Conservation (phyloP, 495 filamentous ascomycete genomes). For the Penicillium steckii region DNA sequence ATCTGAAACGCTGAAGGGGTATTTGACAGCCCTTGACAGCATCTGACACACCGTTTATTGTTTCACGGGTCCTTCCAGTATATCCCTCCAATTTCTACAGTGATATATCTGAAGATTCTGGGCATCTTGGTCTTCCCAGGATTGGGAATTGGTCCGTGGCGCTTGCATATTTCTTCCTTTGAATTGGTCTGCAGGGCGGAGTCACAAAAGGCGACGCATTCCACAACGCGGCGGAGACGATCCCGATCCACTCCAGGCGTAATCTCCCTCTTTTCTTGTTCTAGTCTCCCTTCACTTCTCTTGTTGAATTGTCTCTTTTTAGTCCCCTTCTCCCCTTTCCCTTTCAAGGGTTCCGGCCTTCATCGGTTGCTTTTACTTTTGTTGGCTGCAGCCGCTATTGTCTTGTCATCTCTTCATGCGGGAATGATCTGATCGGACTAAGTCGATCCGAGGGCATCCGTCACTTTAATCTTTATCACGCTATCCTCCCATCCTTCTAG, state of each 20-base stretch:
- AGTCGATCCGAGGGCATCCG: slow-evolving; percentile 28
- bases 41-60: slow-evolving; percentile 3
- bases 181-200: not conserved
- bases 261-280: slow-evolving; percentile 12
- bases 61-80: slow-evolving; percentile 1
- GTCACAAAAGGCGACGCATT: slow-evolving; percentile 20
- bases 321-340: slow-evolving; percentile 1
- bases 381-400: slow-evolving; percentile 2
- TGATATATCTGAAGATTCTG: not conserved
- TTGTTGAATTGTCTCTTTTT: slow-evolving; percentile 6
- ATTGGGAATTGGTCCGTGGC: slow-evolving; percentile 2
- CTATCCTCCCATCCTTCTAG: slow-evolving; percentile 8
- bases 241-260: slow-evolving; percentile 16
- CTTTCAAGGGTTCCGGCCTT: not conserved
- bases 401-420: slow-evolving; percentile 11
- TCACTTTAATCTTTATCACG: slow-evolving; percentile 8
- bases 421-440: slow-evolving; percentile 24
- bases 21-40: slow-evolving; percentile 1
- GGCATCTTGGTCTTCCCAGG: not conserved
- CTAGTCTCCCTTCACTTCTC: slow-evolving; percentile 4
- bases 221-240: slow-evolving; percentile 18
- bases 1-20: slow-evolving; percentile 7
- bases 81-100: not conserved
- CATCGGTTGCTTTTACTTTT: not conserved
- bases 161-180: not conserved